Evolutionary conservation across 306 rosid genomes (phyloP), one percentile per base, ranked within the genome.

Genomic region (Trifolium repens): DNA sequence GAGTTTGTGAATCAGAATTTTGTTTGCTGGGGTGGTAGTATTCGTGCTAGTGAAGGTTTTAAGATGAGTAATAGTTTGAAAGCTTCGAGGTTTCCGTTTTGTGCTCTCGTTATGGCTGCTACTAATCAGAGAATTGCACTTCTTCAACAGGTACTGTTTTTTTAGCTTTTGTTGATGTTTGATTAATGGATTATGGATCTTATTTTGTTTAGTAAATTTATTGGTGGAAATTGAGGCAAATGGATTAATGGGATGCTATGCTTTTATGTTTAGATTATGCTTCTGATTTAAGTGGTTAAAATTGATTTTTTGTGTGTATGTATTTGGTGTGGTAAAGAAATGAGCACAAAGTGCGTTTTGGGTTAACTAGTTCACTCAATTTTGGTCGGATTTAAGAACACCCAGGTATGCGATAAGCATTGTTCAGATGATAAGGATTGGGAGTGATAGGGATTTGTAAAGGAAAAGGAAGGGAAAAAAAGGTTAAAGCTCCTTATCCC

Each of bases 21-120:
- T 50, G 97, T 96, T 15, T 81, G 92, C 12, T 96, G 99, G 99
- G 98, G 98, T 69, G 99, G 99, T 13, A 92, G 89, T 54, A 96
- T 96, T 73, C 79, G 98, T 26, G 84, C 91, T 7, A 92, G 93
- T 72, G 99, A 96, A 80, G 99, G 99, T 7, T 96, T 96, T 84
- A 96, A 92, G 96, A 96, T 92, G 99, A 89, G 97, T 79, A 92
- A 96, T 52, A 90, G 97, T 74, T 85, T 96, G 85, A 96, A 96
- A 84, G 99, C 99, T 9, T 92, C 99, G 0, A 49, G 97, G 13
- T 96, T 84, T 60, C 99, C 99, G 1, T 96, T 96, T 68, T 96
- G 99, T 81, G 99, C 98, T 10, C 86, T 90, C 6, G 99, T 96
- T 10, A 92, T 92, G 98, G 92, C 96, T 0, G 91, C 99, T 5